Evolutionary conservation across 768 basidiomycete species (phyloP), one percentile per base, ranked within the genome.

Genomic region (Lepiota subincarnata): DNA sequence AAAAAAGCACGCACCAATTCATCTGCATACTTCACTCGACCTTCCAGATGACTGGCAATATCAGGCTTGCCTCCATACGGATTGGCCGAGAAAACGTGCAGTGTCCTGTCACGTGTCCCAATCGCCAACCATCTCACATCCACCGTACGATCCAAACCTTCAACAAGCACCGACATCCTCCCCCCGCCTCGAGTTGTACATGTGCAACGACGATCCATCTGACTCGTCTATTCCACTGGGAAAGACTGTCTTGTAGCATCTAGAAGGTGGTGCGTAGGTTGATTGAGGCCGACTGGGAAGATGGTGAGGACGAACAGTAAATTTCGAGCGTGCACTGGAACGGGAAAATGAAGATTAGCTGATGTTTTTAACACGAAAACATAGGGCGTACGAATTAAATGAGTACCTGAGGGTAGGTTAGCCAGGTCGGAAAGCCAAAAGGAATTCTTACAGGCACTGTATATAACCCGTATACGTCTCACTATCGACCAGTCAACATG

Each of bases 381-480:
- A 18, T 49, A 4, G n/a, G 28, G 38, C 73, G 61, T 58, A 74
- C 83, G 74, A 85, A 60, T 86, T 87, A 40, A 87, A 65, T 4
- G 63, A 59, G 51, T 71, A 72, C 60, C 73, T 74, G 47, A 12
- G 40, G 34, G 34, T 42, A 31, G 26, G n/a, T 54, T 10, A 59
- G 43, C 7, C 13, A 24, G 2, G 20, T 24, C 19, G 4, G 34
- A 11, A 18, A 16, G 41, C 19, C 8, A 47, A 44, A 41, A 13
- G 16, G 43, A 55, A 57, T 7, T 75, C 76, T 66, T 66, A 89
- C 81, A 89, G 73, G 71, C 87, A 89, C 59, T 89, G 87, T 6
- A 89, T 60, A 63, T 90, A 90, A 31, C 88, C 89, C 73, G 80
- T 82, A 65, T 89, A 89, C 1, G 83, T 82, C 68, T 90, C 88